These are phyloP conservation scores for Akanthomyces lecanii DNA, from an alignment of 2,329 filamentous ascomycete genomes.

Conservation along the genomic window DNA sequence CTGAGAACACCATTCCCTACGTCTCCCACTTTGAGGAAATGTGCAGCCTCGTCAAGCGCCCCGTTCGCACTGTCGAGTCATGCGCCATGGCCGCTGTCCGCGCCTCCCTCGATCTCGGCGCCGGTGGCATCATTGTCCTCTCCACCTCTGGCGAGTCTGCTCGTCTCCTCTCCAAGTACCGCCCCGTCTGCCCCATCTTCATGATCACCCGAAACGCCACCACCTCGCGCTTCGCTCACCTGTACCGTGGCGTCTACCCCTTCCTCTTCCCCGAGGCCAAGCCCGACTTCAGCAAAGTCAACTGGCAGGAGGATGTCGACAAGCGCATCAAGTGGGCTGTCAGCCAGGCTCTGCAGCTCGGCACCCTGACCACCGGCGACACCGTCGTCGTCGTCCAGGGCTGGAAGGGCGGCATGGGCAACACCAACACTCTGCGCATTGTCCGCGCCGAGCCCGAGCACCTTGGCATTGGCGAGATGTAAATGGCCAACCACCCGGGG, in stretches of 20 bases:
- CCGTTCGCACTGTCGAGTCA: conserved; percentile 84
- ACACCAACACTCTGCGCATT: conserved; percentile 76
- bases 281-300: conserved; percentile 86
- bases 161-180: conserved; percentile 95
- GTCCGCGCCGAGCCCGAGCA: conserved; percentile 58
- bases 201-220: conserved; percentile 90
- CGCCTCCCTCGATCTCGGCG: conserved; percentile 92
- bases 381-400: conserved; percentile 80
- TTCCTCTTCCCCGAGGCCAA: conserved; percentile 92
- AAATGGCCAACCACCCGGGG: background rate
- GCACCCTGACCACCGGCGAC: conserved; percentile 67
- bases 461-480: conserved; percentile 50
- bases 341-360: conserved; percentile 76
- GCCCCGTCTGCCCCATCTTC: conserved; percentile 97
- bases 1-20: conserved; percentile 96
- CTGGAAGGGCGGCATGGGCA: conserved; percentile 87
- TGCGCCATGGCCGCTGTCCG: conserved; percentile 97
- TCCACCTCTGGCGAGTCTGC: conserved; percentile 95
- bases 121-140: conserved; percentile 90
- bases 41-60: conserved; percentile 74
- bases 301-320: conserved; percentile 99
- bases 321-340: conserved; percentile 97
- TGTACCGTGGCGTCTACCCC: conserved; percentile 97
- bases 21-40: conserved; percentile 96
- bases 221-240: conserved; percentile 83